Percentiles rank a stretch among this genome's conserved stretches.
Conservation (phyloP, 495 filamentous ascomycete genomes). For the Trichodelitschia bisporula region DNA sequence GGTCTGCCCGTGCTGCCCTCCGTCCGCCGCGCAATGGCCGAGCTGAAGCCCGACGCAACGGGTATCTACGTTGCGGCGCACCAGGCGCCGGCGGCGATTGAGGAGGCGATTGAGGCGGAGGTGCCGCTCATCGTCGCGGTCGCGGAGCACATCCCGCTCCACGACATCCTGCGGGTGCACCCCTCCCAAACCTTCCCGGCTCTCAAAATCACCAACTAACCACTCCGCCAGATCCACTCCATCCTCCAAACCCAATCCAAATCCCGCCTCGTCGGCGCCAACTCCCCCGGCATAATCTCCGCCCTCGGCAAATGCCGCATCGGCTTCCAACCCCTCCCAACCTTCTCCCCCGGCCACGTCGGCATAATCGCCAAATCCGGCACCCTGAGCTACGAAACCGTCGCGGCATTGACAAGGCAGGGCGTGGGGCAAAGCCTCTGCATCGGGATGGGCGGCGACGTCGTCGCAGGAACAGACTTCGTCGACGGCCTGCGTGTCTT, state of each 20-base stretch:
- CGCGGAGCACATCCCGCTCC: slow-evolving; percentile 73
- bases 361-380: slow-evolving; percentile 77
- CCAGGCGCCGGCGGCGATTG: slow-evolving; percentile 52
- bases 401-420: slow-evolving; percentile 56
- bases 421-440: slow-evolving; percentile 70
- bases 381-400: slow-evolving; percentile 71
- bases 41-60: slow-evolving; percentile 60
- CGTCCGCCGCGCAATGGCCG: slow-evolving; percentile 45
- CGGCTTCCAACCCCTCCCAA: slow-evolving; percentile 64
- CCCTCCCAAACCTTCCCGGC: background rate
- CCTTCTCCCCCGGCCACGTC: slow-evolving; percentile 47
- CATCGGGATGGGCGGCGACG: slow-evolving; percentile 75
- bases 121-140: slow-evolving; percentile 74
- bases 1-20: slow-evolving; percentile 56
- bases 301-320: slow-evolving; percentile 59
- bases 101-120: slow-evolving; percentile 73
- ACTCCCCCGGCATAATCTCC: slow-evolving; percentile 75
- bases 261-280: slow-evolving; percentile 62
- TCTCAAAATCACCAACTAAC: slow-evolving; percentile 4
- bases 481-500: slow-evolving; percentile 53
- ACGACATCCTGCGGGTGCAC: slow-evolving; percentile 57
- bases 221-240: slow-evolving; percentile 37
- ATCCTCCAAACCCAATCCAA: slow-evolving; percentile 61
- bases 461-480: slow-evolving; percentile 59
- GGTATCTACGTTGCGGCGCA: slow-evolving; percentile 69